Evolutionary conservation across 83 land plant species (phyloP).

Genomic region (Thuja plicata): DNA sequence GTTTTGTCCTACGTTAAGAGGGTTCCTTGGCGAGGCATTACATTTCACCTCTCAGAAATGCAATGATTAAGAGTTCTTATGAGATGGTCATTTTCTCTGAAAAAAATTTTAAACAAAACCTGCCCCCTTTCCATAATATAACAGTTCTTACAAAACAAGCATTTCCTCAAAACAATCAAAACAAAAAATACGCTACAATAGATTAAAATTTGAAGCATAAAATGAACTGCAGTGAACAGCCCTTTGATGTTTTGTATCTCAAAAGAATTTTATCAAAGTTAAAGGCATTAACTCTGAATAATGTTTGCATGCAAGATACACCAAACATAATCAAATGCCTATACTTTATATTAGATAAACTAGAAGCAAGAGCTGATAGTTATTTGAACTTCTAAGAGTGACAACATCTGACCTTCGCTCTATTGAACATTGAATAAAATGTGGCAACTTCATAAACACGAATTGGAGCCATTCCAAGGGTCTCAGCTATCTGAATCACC

Average conservation of each 20-base stretch:
- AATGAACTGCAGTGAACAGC: background rate
- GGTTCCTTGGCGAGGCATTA: no score
- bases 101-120: background rate
- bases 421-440: conserved; percentile 94
- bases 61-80: background rate
- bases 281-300: conserved; percentile 4
- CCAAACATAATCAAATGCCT: background rate
- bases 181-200: background rate
- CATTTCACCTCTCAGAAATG: background rate
- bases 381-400: background rate
- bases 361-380: background rate
- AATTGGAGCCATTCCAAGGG: conserved; percentile 89
- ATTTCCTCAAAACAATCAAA: background rate
- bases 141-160: background rate
- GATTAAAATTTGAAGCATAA: background rate
- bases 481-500: conserved; percentile 66
- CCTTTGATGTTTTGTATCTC: background rate
- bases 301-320: background rate
- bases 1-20: no score
- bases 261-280: background rate
- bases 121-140: background rate
- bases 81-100: background rate
- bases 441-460: conserved; percentile 98
- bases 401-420: conserved; percentile 61
- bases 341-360: background rate